phyloP scores from a whole-genome alignment of 768 basidiomycete species.

The Pilatotrama ljubarskyi region DNA sequence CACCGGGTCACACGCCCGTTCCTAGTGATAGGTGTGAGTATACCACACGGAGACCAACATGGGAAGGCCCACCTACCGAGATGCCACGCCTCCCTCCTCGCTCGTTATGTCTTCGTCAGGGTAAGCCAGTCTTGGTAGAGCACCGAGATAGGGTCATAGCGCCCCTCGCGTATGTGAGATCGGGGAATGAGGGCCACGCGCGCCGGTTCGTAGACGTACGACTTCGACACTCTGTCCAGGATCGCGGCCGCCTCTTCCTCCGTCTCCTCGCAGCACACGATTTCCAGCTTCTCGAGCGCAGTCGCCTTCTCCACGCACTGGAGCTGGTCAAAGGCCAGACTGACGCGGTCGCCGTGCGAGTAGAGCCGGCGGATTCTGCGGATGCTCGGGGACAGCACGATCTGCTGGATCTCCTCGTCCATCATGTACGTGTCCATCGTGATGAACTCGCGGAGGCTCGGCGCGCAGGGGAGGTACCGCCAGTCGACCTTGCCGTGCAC shows the following conservation, averaged over 20 bases:
- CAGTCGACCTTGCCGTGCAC: conserved; percentile 37
- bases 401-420: conserved; percentile 36
- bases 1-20: too few relatives aligned
- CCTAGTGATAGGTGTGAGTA: too few relatives aligned
- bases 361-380: conserved; percentile 32
- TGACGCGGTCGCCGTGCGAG: conserved; percentile 14
- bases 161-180: conserved; percentile 29
- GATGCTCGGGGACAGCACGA: conserved; percentile 33
- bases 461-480: conserved; percentile 26
- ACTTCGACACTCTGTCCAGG: not conserved
- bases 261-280: conserved; percentile 25
- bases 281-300: conserved; percentile 31
- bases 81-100: not conserved
- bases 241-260: not conserved
- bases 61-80: too few relatives aligned
- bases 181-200: conserved; percentile 11
- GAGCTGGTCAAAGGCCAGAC: conserved; percentile 33
- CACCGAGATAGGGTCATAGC: conserved; percentile 29
- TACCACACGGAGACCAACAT: too few relatives aligned
- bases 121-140: not conserved
- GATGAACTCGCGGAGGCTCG: conserved; percentile 32
- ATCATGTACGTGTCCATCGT: conserved; percentile 37
- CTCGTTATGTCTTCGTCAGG: too few relatives aligned
- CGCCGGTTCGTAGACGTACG: not conserved
- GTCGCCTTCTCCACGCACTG: conserved; percentile 27